Base-by-base conservation (phyloP, 1,139 yeast genomes). In the Oligophagozyma castellii region DNA sequence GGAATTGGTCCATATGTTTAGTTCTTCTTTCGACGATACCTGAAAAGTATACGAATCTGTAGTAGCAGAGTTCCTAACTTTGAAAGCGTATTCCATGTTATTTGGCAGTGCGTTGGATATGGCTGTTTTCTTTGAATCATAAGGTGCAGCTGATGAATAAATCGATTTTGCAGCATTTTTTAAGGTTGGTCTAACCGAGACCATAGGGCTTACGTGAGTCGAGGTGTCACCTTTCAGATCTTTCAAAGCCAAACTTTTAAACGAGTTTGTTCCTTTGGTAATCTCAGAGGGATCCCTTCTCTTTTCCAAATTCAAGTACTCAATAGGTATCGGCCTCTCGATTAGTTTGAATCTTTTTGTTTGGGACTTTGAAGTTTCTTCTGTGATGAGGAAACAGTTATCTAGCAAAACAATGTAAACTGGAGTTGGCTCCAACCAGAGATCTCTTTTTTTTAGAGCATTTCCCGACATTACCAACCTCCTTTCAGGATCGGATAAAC, bases 331-430 rank as follows among this genome's bases (percentile, higher is more conserved):
- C 1, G 81, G 79, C 19, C 60, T 59, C 40, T 73, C 81, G 4
- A 59, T 47, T 0, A 73, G 64, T 38, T 63, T 65, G 36, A 64
- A 53, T 35, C 35, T 44, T 16, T 43, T 48, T 22, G 36, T 41
- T 8, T 36, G 29, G 3, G 42, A 44, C 26, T 46, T 46, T 4
- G 29, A 24, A 7, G 42, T 32, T 10, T 31, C 32, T 43, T 80
- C 92, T 2, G 89, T 72, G 5, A 83, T 63, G 14, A 83, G 56
- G 26, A 83, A 53, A 42, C 63, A 80, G 44, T 83, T 79, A 46
- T 83, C 94, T 31, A 83, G 56, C 22, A 81, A 54, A 15, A 81
- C 70, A 21, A 79, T 44, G 42, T 72, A 78, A 12, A 47, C 44
- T 1, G 62, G 61, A 37, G 52, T 61, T 30, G 68, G 61, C 33